Conservation (phyloP, 225 moss, liverwort and hornwort species). For the Marchantia paleacea region DNA sequence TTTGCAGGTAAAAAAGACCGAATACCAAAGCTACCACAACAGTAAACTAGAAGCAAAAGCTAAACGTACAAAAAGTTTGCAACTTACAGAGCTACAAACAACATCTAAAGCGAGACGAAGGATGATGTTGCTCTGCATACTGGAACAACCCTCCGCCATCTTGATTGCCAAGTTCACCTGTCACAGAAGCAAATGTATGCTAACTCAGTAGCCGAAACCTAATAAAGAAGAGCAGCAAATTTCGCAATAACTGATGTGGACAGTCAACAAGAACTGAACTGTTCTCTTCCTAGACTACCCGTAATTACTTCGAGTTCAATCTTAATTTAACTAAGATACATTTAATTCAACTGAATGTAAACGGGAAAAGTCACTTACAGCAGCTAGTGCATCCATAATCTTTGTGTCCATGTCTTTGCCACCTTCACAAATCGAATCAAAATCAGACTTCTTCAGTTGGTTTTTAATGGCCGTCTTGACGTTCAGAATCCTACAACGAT, state of each 20-base stretch:
- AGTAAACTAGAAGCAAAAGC: neutral
- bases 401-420: constrained; percentile 79
- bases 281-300: neutral
- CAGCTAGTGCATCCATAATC: constrained; percentile 76
- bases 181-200: neutral
- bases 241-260: neutral
- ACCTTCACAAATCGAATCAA: constrained; percentile 47
- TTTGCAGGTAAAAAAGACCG: neutral
- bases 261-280: neutral
- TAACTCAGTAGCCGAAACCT: neutral
- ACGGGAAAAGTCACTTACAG: constrained; percentile 43
- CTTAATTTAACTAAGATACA: neutral
- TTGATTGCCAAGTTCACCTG: constrained; percentile 82
- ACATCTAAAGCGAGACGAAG: constrained; percentile 81
- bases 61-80: neutral
- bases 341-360: neutral
- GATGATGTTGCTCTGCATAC: constrained; percentile 62
- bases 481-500: too few species aligned
- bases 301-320: neutral
- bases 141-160: constrained; percentile 68
- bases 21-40: neutral
- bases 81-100: constrained; percentile 69
- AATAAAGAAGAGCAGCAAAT: neutral
- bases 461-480: too few species aligned
- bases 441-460: too few species aligned